Percentiles rank a stretch among this genome's conserved stretches.
These are phyloP conservation scores for Brachypodium distachyon DNA, from an alignment of 202 grass and related monocot species.

Conservation along the genomic window DNA sequence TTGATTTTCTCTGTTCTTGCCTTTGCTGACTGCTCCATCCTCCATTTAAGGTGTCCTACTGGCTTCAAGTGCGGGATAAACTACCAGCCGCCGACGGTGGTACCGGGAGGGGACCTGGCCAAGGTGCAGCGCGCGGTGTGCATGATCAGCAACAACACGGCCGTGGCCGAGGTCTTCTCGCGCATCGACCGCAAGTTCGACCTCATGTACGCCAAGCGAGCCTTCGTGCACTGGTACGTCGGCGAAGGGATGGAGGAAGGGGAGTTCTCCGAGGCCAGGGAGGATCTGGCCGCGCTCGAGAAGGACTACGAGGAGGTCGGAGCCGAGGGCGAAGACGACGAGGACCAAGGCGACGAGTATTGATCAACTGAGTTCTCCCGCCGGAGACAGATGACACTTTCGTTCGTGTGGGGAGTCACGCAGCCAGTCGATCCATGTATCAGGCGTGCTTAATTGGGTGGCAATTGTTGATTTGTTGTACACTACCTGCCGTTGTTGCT, in stretches of 20 bases:
- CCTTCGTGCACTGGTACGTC: slow-evolving; percentile 81
- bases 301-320: slow-evolving; percentile 82
- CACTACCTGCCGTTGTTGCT: not conserved
- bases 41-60: slow-evolving; percentile 79
- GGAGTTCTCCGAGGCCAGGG: slow-evolving; percentile 76
- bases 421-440: not conserved
- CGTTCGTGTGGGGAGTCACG: not conserved
- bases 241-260: slow-evolving; percentile 87
- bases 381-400: not conserved
- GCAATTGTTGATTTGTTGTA: not conserved
- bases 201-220: slow-evolving; percentile 74
- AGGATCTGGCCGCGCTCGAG: slow-evolving; percentile 71
- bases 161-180: slow-evolving; percentile 66
- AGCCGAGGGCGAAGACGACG: slow-evolving; percentile 39
- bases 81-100: slow-evolving; percentile 66
- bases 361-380: slow-evolving; percentile 16
- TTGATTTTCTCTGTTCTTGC: slow-evolving; percentile 9
- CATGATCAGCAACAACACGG: slow-evolving; percentile 93
- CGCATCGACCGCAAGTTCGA: slow-evolving; percentile 77
- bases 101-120: slow-evolving; percentile 67
- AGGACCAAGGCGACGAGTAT: slow-evolving; percentile 44
- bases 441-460: not conserved
- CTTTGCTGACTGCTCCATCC: not conserved
- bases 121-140: slow-evolving; percentile 69
- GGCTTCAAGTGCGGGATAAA: slow-evolving; percentile 91